These are phyloP conservation scores for Boletus sensibilis DNA, from an alignment of 768 basidiomycete genomes.

Conservation along the genomic window DNA sequence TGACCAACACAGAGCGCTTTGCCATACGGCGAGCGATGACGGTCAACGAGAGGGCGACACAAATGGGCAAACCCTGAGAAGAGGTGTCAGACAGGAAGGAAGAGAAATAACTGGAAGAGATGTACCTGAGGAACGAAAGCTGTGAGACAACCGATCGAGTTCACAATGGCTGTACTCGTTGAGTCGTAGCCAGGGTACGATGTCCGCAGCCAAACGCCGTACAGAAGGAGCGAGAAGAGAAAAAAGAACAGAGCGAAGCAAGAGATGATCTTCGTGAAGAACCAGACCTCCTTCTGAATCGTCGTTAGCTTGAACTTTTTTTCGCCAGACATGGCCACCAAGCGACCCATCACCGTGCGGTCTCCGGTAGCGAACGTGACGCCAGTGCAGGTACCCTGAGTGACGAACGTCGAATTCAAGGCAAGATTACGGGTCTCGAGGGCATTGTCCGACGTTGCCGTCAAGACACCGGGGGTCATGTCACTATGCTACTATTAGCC, in stretches of 20 bases:
- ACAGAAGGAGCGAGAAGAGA: constrained; percentile 40
- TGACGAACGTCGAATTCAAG: constrained; percentile 43
- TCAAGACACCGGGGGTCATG: constrained; percentile 43
- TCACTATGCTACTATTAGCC: constrained; percentile 30
- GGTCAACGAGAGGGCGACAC: constrained; percentile 51
- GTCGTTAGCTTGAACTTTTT: constrained; percentile 45
- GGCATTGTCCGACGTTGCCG: constrained; percentile 47
- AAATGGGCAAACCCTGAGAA: constrained; percentile 35
- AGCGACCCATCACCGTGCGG: constrained; percentile 47
- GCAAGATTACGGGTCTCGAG: constrained; percentile 48
- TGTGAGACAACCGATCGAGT: constrained; percentile 38
- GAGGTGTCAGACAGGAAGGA: neutral
- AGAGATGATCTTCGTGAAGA: constrained; percentile 52
- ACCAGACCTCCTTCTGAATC: constrained; percentile 47
- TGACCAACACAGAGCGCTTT: constrained; percentile 45
- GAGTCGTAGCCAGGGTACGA: constrained; percentile 33
- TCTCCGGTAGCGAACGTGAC: constrained; percentile 43
- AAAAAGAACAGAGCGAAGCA: constrained; percentile 39
- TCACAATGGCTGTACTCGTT: constrained; percentile 35
- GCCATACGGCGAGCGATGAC: constrained; percentile 48
- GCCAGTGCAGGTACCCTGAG: constrained; percentile 41
- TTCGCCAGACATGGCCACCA: constrained; percentile 50
- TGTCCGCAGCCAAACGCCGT: constrained; percentile 40
- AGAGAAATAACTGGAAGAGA: neutral
- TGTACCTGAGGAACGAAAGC: constrained; percentile 42